Conservation (phyloP, 805 yeast genomes). For the Metschnikowia cerradonensis region DNA sequence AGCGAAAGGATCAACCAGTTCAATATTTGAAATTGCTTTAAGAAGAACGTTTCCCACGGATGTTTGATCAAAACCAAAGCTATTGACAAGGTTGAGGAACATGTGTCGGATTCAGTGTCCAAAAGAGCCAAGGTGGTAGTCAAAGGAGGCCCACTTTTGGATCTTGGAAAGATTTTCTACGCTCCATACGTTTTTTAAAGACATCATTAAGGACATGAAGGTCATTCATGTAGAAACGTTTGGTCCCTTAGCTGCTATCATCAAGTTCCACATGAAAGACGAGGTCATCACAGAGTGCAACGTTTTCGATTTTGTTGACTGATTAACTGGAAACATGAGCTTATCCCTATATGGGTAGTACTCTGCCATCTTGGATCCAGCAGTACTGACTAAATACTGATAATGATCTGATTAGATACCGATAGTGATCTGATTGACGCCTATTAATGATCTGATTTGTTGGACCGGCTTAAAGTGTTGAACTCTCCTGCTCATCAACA, state of each 20-base stretch:
- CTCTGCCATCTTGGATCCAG: too few relatives aligned
- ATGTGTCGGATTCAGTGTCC: constrained; percentile 48
- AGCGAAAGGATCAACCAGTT: constrained; percentile 38
- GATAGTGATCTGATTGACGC: too few relatives aligned
- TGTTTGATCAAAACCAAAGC: constrained; percentile 51
- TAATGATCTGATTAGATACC: too few relatives aligned
- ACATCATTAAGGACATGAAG: constrained; percentile 48
- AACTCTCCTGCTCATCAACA: too few relatives aligned
- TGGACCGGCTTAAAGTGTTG: too few relatives aligned
- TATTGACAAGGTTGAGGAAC: constrained; percentile 51
- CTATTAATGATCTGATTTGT: too few relatives aligned
- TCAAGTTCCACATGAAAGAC: constrained; percentile 48
- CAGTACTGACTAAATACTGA: too few relatives aligned
- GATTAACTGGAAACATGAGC: too few relatives aligned
- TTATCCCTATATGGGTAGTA: too few relatives aligned
- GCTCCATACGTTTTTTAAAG: constrained; percentile 16
- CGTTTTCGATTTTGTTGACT: constrained; percentile 11
- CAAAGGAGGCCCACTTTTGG: constrained; percentile 49
- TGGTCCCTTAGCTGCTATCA: constrained; percentile 59
- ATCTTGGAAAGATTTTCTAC: constrained; percentile 49
- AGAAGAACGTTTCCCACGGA: constrained; percentile 49
- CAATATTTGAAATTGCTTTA: constrained; percentile 55
- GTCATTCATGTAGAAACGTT: constrained; percentile 58
- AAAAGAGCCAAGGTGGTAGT: constrained; percentile 52
- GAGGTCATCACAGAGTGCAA: constrained; percentile 54